These are phyloP conservation scores for Camellia lanceoleosa DNA, from an alignment of 148 eudicot species.

Conservation along the genomic window DNA sequence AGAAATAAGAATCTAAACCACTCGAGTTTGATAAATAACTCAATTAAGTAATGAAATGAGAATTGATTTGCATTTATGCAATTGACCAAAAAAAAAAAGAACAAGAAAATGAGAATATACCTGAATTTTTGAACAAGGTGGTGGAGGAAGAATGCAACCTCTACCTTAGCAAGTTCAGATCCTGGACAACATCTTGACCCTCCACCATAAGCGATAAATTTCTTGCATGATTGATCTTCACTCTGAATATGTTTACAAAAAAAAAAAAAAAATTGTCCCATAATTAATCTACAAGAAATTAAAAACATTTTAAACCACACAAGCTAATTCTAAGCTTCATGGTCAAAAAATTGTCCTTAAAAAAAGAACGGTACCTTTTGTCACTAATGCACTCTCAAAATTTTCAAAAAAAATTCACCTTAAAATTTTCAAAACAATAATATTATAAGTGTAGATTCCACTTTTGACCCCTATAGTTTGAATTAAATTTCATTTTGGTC, in stretches of 20 bases:
- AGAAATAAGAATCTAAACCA: no score
- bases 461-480: no score
- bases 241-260: slow-evolving; percentile 14
- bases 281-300: neutral
- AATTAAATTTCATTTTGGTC: no score
- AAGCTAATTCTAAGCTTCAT: no score
- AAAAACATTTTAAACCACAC: no score
- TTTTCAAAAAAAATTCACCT: no score
- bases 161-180: slow-evolving; percentile 60
- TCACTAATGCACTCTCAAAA: no score
- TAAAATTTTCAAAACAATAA: no score
- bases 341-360: no score
- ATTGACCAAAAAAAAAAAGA: neutral
- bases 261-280: neutral
- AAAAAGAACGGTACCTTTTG: no score
- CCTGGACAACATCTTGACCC: slow-evolving; percentile 69
- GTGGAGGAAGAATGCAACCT: slow-evolving; percentile 66
- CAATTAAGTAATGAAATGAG: neutral
- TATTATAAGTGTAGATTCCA: no score
- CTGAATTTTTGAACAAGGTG: slow-evolving; percentile 58
- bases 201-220: slow-evolving; percentile 62
- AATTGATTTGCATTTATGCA: neutral
- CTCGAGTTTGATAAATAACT: no score
- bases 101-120: slow-evolving; percentile 20
- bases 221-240: slow-evolving; percentile 54